A percentile compares a stretch with the other conserved stretches of the same genome.
Conservation (phyloP, 345 rosid species). For the Eucalyptus grandis region DNA sequence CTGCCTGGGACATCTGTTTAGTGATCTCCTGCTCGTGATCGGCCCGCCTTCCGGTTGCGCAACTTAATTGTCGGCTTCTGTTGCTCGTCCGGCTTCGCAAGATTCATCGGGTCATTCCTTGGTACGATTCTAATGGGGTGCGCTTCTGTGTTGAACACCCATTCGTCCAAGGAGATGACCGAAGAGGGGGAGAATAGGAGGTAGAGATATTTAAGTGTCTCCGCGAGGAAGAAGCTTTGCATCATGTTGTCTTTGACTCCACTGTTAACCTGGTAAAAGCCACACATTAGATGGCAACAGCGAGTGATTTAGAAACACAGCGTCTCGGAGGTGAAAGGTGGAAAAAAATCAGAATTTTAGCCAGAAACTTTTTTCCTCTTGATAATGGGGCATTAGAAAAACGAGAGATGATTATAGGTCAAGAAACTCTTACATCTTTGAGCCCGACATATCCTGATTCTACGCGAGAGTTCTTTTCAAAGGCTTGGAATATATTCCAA, state of each 20-base stretch:
- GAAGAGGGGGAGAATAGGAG: slow-evolving; percentile 87
- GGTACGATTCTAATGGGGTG: slow-evolving; percentile 72
- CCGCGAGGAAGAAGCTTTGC: slow-evolving; percentile 98
- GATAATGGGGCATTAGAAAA: not conserved
- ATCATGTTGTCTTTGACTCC: slow-evolving; percentile 90
- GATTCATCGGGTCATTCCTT: slow-evolving; percentile 11
- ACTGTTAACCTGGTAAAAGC: slow-evolving; percentile 48
- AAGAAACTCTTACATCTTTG: slow-evolving; percentile 61
- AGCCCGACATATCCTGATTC: slow-evolving; percentile 92
- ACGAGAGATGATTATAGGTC: not conserved
- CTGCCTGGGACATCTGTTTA: not conserved
- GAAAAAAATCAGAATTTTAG: not conserved
- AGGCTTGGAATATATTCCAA: slow-evolving; percentile 95
- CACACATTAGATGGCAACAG: not conserved
- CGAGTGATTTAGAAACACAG: not conserved
- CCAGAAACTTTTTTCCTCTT: too few species aligned
- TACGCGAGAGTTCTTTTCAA: slow-evolving; percentile 79
- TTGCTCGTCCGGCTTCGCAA: not conserved
- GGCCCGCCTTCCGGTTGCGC: slow-evolving; percentile 17
- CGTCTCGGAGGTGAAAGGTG: not conserved
- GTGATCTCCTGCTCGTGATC: not conserved
- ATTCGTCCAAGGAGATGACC: slow-evolving; percentile 76
- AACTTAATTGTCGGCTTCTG: not conserved
- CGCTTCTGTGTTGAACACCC: slow-evolving; percentile 99
- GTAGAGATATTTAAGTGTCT: slow-evolving; percentile 84